These are phyloP conservation scores for Meira miltonrushii DNA, from an alignment of 1,284 basidiomycete species.

Conservation along the genomic window DNA sequence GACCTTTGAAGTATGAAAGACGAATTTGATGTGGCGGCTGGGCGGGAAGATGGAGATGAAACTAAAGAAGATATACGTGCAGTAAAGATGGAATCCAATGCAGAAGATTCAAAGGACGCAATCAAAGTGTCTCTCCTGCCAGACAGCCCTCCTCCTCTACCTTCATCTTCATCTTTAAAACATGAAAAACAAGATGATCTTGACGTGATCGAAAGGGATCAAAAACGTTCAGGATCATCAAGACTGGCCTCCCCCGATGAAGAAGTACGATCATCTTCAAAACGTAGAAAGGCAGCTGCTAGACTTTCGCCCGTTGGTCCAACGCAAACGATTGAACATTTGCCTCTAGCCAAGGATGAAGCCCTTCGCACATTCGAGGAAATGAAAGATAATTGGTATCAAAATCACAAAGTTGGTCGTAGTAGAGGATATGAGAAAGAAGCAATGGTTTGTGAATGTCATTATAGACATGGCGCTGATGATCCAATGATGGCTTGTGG, in stretches of 20 bases:
- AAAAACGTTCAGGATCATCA: neutral
- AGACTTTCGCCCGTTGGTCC: neutral
- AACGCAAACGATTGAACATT: conserved; percentile 34
- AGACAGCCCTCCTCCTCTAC: neutral
- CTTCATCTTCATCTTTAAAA: neutral
- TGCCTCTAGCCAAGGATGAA: conserved; percentile 35
- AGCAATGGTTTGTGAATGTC: conserved; percentile 45
- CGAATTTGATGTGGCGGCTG: too few relatives aligned
- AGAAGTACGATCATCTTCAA: neutral
- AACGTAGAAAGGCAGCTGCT: neutral
- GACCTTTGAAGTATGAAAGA: too few relatives aligned
- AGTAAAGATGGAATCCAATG: neutral
- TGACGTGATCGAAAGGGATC: neutral
- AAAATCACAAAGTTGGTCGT: conserved; percentile 77
- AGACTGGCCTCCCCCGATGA: neutral
- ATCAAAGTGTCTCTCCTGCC: neutral
- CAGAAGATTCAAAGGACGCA: neutral
- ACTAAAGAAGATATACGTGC: neutral
- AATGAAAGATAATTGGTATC: conserved; percentile 76
- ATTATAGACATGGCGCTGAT: conserved; percentile 19
- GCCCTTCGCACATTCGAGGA: conserved; percentile 71
- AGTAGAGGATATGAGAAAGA: conserved; percentile 76
- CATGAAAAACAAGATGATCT: neutral
- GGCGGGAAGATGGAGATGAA: neutral
- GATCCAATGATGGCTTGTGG: conserved; percentile 64